Conservation (phyloP, 2,329 filamentous ascomycete species). For the Epichloe sibirici region DNA sequence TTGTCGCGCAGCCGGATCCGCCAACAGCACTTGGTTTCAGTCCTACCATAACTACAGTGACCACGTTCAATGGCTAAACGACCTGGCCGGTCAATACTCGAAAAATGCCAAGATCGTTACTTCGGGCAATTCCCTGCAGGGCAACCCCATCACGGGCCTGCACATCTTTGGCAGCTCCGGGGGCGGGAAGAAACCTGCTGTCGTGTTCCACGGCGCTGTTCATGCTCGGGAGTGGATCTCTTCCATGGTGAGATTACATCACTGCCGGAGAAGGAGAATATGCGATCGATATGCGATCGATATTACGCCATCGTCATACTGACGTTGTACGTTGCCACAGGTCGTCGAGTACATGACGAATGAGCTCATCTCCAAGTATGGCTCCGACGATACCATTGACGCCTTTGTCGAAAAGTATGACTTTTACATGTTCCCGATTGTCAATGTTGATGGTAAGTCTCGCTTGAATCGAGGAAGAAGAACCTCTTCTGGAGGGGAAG, state of each 20-base stretch:
- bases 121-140: slow-evolving; percentile 33
- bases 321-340: neutral
- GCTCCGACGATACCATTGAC: slow-evolving; percentile 23
- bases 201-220: slow-evolving; percentile 45
- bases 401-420: slow-evolving; percentile 48
- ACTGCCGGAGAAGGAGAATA: neutral
- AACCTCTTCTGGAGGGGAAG: neutral
- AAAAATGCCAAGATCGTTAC: slow-evolving; percentile 34
- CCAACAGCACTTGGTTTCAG: slow-evolving; percentile 34
- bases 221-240: slow-evolving; percentile 51
- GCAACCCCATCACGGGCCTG: slow-evolving; percentile 47
- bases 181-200: slow-evolving; percentile 34
- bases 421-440: slow-evolving; percentile 51
- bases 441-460: slow-evolving; percentile 44
- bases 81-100: slow-evolving; percentile 29
- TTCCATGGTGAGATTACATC: slow-evolving; percentile 28
- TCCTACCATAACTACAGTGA: slow-evolving; percentile 40
- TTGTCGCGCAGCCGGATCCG: slow-evolving; percentile 10
- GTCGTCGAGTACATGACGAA: slow-evolving; percentile 39
- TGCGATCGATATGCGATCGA: neutral
- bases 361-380: slow-evolving; percentile 34
- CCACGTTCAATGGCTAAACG: slow-evolving; percentile 35
- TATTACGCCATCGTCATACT: neutral
- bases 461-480: neutral
- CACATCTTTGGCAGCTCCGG: slow-evolving; percentile 39